A percentile compares a stretch with the other conserved stretches of the same genome.
Conservation (phyloP, 148 eudicot genomes). For the Cornus kousa region DNA sequence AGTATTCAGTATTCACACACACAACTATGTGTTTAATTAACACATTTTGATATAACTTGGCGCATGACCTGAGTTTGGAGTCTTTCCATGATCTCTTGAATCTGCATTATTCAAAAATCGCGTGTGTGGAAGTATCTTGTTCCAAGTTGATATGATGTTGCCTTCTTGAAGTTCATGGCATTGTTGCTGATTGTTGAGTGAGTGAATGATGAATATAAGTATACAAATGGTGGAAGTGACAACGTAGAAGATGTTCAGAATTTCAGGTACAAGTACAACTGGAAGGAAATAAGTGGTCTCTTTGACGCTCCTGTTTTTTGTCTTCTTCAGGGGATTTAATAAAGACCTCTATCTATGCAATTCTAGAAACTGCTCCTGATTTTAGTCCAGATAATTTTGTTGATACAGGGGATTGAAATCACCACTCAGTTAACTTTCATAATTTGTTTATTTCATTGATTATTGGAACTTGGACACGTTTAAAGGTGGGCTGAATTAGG, state of each 20-base stretch:
- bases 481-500: neutral
- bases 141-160: no score
- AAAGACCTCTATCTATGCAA: conserved; percentile 9
- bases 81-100: no score
- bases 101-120: no score
- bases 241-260: neutral
- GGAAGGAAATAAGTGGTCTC: neutral
- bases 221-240: no score
- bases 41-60: no score
- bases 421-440: neutral
- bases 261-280: conserved; percentile 9
- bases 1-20: no score
- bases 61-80: no score
- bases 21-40: no score
- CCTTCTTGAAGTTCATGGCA: no score
- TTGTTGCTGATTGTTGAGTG: no score
- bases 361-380: conserved; percentile 7
- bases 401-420: neutral
- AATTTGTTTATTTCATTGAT: neutral
- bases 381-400: neutral
- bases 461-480: conserved; percentile 2
- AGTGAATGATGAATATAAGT: no score
- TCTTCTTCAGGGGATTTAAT: neutral
- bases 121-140: no score
- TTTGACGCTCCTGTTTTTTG: neutral